A percentile compares a stretch with the other conserved stretches of the same genome.
Evolutionary conservation across 1,284 basidiomycete genomes (phyloP).

Genomic region (Lignosus rhinocerotis): DNA sequence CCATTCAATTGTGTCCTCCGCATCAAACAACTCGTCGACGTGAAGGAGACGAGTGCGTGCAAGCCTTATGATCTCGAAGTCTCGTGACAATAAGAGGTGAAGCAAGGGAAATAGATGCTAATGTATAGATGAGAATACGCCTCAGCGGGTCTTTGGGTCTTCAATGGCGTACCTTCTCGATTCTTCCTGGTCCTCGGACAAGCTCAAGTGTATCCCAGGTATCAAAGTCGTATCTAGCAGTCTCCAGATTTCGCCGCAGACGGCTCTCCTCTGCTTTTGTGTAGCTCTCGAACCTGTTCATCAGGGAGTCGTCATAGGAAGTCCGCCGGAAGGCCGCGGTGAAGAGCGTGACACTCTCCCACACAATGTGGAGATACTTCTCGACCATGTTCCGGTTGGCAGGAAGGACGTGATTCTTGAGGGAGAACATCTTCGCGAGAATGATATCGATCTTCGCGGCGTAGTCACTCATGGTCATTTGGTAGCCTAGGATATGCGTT

Average conservation of each 20-base stretch:
- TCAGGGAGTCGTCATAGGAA: neutral
- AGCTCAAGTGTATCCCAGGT: constrained; percentile 26
- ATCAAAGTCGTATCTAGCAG: constrained; percentile 28
- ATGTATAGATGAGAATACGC: neutral
- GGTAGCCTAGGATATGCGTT: constrained; percentile 4
- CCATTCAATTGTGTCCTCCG: constrained; percentile 18
- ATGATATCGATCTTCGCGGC: constrained; percentile 24
- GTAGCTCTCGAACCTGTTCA: constrained; percentile 22
- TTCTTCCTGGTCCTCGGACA: constrained; percentile 23
- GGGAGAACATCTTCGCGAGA: constrained; percentile 27
- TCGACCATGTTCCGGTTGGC: constrained; percentile 17
- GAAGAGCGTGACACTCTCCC: constrained; percentile 4
- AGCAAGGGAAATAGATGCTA: constrained; percentile 34
- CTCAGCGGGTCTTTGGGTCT: neutral
- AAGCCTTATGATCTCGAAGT: constrained; percentile 19
- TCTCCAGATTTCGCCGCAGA: constrained; percentile 25
- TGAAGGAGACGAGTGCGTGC: constrained; percentile 10
- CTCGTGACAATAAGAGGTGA: constrained; percentile 20
- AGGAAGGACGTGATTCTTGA: constrained; percentile 8
- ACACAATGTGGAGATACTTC: constrained; percentile 23
- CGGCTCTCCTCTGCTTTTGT: constrained; percentile 25
- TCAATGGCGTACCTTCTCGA: constrained; percentile 23
- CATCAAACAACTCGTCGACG: constrained; percentile 28
- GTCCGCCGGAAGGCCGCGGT: neutral
- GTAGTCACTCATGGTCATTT: constrained; percentile 2